phyloP scores from a whole-genome alignment of 192 early-diverging fungal genomes.

The Podila horticola region DNA sequence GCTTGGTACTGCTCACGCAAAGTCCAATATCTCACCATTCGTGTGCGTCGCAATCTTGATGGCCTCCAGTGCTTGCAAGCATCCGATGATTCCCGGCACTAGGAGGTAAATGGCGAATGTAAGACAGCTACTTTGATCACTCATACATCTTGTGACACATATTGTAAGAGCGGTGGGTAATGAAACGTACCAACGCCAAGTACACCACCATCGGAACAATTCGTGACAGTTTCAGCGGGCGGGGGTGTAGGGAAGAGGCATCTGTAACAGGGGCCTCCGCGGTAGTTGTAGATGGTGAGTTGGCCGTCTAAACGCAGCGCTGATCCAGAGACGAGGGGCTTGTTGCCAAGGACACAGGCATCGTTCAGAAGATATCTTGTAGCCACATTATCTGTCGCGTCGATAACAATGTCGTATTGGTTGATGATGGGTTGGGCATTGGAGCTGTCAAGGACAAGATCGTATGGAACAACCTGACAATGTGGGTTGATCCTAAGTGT shows the following conservation, averaged over 20 bases:
- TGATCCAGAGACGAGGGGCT: constrained; percentile 90
- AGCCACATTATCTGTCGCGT: constrained; percentile 95
- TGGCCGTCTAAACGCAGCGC: constrained; percentile 94
- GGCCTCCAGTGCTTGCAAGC: constrained; percentile 90
- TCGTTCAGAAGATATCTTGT: constrained; percentile 97
- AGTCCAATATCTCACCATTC: constrained; percentile 43
- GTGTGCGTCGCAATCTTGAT: constrained; percentile 86
- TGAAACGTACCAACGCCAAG: constrained; percentile 78
- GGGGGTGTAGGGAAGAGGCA: constrained; percentile 96
- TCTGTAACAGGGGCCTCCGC: constrained; percentile 93
- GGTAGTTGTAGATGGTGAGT: constrained; percentile 94
- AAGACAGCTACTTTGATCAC: too few species aligned
- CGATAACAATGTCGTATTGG: constrained; percentile 88
- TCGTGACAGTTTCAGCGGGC: constrained; percentile 86
- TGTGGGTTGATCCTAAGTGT: constrained; percentile 70
- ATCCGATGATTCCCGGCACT: constrained; percentile 95
- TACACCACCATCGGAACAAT: constrained; percentile 93
- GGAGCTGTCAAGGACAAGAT: constrained; percentile 79
- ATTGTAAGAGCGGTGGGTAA: background rate
- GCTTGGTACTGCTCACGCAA: background rate
- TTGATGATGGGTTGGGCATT: constrained; percentile 83
- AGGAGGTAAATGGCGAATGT: constrained; percentile 2
- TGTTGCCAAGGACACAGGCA: constrained; percentile 83
- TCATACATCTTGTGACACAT: too few species aligned
- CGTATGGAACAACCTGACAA: constrained; percentile 71